Percentiles rank a stretch among this genome's conserved stretches.
These are phyloP conservation scores for Entomortierella parvispora DNA, from an alignment of 192 early-diverging fungal genomes.

Conservation along the genomic window DNA sequence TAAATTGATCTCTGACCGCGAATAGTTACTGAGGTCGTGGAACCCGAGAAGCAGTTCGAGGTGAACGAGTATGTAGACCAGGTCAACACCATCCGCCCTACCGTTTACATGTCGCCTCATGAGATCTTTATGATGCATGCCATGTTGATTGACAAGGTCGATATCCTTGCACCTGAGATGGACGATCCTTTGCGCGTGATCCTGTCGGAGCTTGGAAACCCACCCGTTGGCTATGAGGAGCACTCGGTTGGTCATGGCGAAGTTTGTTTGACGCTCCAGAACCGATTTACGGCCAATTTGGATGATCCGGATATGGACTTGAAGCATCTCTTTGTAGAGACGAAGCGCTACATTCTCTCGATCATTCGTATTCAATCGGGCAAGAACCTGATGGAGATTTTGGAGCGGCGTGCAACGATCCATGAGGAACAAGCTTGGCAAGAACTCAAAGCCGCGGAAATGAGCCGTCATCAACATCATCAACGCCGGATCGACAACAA, in stretches of 20 bases:
- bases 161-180: constrained; percentile 72
- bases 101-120: constrained; percentile 88
- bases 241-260: constrained; percentile 58
- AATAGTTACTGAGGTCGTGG: constrained; percentile 82
- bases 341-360: constrained; percentile 88
- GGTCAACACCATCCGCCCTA: constrained; percentile 81
- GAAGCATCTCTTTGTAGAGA: constrained; percentile 84
- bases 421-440: constrained; percentile 79
- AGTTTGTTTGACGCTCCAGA: constrained; percentile 74
- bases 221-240: constrained; percentile 55
- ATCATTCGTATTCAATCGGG: constrained; percentile 90
- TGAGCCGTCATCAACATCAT: constrained; percentile 34
- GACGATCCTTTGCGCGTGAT: constrained; percentile 75
- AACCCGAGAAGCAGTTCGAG: constrained; percentile 90
- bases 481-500: constrained; percentile 35
- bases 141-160: constrained; percentile 81
- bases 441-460: constrained; percentile 53
- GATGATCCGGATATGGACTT: constrained; percentile 63
- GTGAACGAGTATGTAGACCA: constrained; percentile 92
- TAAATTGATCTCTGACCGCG: background rate
- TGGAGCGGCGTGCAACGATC: constrained; percentile 76
- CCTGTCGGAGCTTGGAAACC: constrained; percentile 71
- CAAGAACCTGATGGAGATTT: constrained; percentile 83
- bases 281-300: constrained; percentile 71
- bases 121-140: constrained; percentile 94